Evolutionary conservation across 345 rosid genomes (phyloP).

Genomic region (Salix exigua): DNA sequence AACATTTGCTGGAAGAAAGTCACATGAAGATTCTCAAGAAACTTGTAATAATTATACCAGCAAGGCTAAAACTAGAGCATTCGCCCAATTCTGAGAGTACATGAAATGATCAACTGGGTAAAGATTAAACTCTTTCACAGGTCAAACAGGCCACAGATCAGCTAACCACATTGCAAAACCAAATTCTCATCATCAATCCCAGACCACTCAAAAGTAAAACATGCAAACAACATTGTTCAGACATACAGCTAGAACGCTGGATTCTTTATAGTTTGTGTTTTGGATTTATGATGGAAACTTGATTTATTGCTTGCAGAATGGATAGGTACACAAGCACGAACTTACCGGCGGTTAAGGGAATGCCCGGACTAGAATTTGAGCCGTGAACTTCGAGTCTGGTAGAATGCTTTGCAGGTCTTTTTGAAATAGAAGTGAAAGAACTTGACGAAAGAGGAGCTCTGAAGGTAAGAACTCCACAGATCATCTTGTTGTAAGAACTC

Average conservation of each 20-base stretch:
- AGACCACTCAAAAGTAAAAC: background rate
- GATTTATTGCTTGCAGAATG: background rate
- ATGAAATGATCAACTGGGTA: no score
- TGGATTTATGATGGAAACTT: background rate
- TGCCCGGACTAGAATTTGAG: slow-evolving; percentile 28
- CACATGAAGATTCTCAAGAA: no score
- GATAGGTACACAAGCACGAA: background rate
- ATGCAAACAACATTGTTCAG: background rate
- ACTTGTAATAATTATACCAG: no score
- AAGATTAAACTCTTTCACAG: no score
- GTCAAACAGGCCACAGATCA: no score
- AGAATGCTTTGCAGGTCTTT: background rate
- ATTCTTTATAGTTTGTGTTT: no score
- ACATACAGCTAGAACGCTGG: background rate
- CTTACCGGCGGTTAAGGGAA: slow-evolving; percentile 23
- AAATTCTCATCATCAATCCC: background rate
- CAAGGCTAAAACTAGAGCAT: no score
- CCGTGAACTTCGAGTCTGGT: slow-evolving; percentile 13
- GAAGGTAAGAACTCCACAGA: slow-evolving; percentile 18
- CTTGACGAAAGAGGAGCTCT: slow-evolving; percentile 15
- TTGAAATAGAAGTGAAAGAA: slow-evolving; percentile 11
- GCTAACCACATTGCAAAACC: no score
- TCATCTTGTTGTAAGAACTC: slow-evolving; percentile 17
- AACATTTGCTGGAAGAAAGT: background rate
- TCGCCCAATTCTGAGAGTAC: no score